A percentile compares a stretch with the other conserved stretches of the same genome.
These are phyloP conservation scores for Tilletia horrida DNA, from an alignment of 1,284 basidiomycete genomes.

Conservation along the genomic window DNA sequence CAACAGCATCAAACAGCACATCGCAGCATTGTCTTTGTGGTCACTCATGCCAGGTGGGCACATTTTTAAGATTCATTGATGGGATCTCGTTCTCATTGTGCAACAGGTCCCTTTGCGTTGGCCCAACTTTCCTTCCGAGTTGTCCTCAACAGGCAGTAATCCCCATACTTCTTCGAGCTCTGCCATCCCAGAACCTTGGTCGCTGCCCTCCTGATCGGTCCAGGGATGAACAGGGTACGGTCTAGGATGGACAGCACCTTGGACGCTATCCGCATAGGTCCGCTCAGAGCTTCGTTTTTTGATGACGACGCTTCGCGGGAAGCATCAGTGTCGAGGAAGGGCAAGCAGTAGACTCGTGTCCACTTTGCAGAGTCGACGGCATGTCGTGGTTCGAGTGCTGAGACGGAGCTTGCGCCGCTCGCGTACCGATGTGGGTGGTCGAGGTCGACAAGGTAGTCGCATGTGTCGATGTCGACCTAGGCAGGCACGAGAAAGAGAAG, in stretches of 20 bases:
- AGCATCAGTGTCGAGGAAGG: constrained; percentile 45
- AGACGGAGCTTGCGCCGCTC: neutral
- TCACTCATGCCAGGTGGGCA: neutral
- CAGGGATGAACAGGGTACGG: constrained; percentile 42
- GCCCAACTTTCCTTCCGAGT: constrained; percentile 16
- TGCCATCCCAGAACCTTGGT: neutral
- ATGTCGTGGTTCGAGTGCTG: constrained; percentile 36
- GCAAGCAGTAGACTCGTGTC: constrained; percentile 36
- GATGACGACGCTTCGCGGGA: constrained; percentile 24
- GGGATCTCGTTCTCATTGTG: neutral
- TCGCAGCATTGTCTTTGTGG: neutral
- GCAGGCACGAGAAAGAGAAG: neutral
- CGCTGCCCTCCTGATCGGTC: neutral
- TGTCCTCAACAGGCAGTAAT: constrained; percentile 40
- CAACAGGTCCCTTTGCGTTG: neutral
- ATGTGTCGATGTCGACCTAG: constrained; percentile 29
- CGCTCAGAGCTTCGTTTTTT: neutral
- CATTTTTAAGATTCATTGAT: neutral
- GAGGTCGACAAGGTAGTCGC: constrained; percentile 50
- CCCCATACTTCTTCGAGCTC: constrained; percentile 31
- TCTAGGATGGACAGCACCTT: constrained; percentile 31
- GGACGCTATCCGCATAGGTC: neutral
- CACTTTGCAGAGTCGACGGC: constrained; percentile 27
- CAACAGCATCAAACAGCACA: neutral
- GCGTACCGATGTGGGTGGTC: constrained; percentile 34